Conservation (phyloP, 2,329 filamentous ascomycete species). For the Furcasterigmium sp. region DNA sequence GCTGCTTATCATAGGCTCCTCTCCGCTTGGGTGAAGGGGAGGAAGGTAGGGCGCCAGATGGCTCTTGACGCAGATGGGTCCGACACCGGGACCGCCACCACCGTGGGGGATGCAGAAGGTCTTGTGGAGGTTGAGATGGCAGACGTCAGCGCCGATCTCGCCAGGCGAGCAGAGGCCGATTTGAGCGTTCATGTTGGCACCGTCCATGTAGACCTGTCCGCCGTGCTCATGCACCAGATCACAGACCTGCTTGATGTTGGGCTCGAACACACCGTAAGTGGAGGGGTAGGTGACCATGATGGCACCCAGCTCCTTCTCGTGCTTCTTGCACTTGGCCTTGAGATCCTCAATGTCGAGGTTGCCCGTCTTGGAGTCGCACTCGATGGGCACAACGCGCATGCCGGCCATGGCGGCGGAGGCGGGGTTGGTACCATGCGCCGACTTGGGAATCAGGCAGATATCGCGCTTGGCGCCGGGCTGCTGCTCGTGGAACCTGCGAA, state of each 20-base stretch:
- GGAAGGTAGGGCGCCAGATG: constrained; percentile 76
- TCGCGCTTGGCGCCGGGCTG: constrained; percentile 68
- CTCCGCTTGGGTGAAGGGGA: constrained; percentile 29
- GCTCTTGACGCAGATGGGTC: constrained; percentile 85
- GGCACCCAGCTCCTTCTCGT: constrained; percentile 78
- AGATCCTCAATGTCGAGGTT: constrained; percentile 87
- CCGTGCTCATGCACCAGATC: constrained; percentile 80
- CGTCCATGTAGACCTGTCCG: constrained; percentile 97
- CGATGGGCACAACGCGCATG: constrained; percentile 88
- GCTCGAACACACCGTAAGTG: constrained; percentile 94
- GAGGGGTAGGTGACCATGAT: constrained; percentile 98
- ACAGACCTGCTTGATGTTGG: constrained; percentile 78
- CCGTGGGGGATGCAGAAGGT: constrained; percentile 98
- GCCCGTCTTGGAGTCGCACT: constrained; percentile 80
- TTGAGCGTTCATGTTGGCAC: constrained; percentile 97
- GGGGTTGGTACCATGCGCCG: constrained; percentile 93
- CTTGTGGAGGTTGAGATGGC: constrained; percentile 96
- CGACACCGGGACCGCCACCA: constrained; percentile 87
- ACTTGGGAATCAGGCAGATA: constrained; percentile 90
- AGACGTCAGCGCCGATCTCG: constrained; percentile 93
- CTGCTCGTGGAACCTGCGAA: constrained; percentile 76
- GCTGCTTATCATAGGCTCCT: constrained; percentile 63
- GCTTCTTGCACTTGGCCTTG: constrained; percentile 81
- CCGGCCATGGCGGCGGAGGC: constrained; percentile 94
- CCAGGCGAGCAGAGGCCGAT: constrained; percentile 93